Base-by-base conservation (phyloP, 805 yeast species). In the Metschnikowia matae region DNA sequence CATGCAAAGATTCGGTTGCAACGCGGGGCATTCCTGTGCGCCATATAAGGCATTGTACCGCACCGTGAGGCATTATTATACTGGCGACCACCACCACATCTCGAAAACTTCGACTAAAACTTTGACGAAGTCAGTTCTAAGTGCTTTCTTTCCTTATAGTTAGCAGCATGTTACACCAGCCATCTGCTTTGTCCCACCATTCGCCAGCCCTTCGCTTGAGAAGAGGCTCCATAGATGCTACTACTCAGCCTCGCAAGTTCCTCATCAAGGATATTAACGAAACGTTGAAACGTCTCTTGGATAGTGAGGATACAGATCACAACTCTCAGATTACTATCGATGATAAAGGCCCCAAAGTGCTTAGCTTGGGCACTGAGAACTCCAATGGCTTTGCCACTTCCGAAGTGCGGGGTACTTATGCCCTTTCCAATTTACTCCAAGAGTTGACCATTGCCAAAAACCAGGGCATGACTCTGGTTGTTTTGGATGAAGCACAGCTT, bases 381-480 rank as follows among this genome's bases (percentile, higher is more conserved):
- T 89, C 96, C 3, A 81, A 83, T 60, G 97, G 97, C 1, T 88
- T 69, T 69, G 18, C 40, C 6, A 84, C 80, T 57, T 79, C 79
- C 48, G 87, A 84, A 53, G 77, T 90, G 49, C 72, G 96, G 52
- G 97, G 97, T 3, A 90, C 96, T 0, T 90, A 90, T 62, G 87
- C 87, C 91, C 70, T 90, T 44, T 84, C 94, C 0, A 91, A 91
- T 66, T 68, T 91, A 37, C 74, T 90, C 49, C 97, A 90, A 69
- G 97, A 90, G 67, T 74, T 90, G 56, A 89, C 96, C 0, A 82
- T 89, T 53, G 97, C 97, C 13, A 82, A 87, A 62, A 73, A 86
- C 50, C 80, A 83, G 64, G 96, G 96, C 7, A 77, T 92, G 54
- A 83, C 81, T 54, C 86, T 83, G 61, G 82, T 89, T 75, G 74